These are phyloP conservation scores for Diospyros kaki DNA, from an alignment of 148 eudicot genomes.

Conservation along the genomic window DNA sequence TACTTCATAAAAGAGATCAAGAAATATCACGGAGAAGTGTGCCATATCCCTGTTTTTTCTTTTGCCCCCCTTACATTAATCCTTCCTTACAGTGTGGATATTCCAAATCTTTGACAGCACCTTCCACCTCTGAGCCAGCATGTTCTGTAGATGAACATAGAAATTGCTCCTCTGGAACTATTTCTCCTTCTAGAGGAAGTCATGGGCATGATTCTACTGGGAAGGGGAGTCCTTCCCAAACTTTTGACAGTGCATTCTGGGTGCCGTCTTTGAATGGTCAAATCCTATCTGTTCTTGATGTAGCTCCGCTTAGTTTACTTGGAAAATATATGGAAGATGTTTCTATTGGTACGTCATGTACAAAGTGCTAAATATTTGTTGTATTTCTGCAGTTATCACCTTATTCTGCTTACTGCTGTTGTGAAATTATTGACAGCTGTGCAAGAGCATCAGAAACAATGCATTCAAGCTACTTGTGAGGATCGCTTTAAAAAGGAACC, in stretches of 20 bases:
- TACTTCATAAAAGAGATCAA: constrained; percentile 60
- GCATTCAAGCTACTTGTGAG: constrained; percentile 41
- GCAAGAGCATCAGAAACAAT: constrained; percentile 48
- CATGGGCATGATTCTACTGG: constrained; percentile 15
- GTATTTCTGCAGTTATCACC: constrained; percentile 11
- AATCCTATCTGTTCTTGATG: constrained; percentile 69
- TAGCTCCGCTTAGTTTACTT: constrained; percentile 72
- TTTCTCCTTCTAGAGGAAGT: constrained; percentile 19
- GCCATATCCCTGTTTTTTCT: constrained; percentile 60
- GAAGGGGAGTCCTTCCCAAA: constrained; percentile 20
- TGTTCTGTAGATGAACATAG: constrained; percentile 30
- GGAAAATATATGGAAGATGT: constrained; percentile 72
- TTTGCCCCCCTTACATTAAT: constrained; percentile 34
- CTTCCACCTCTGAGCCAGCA: constrained; percentile 21
- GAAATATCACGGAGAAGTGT: constrained; percentile 48
- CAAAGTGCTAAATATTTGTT: constrained; percentile 5
- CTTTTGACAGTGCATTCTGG: constrained; percentile 40
- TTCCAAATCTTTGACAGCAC: constrained; percentile 23
- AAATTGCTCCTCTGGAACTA: constrained; percentile 24
- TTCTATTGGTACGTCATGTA: constrained; percentile 59
- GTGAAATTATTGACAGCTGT: constrained; percentile 48
- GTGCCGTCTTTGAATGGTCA: constrained; percentile 55
- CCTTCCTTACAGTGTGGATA: constrained; percentile 37
- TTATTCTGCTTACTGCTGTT: constrained; percentile 12
- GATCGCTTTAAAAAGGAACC: constrained; percentile 49